Evolutionary conservation across 495 filamentous ascomycete species (phyloP).

Genomic region (Penicillium argentinense): DNA sequence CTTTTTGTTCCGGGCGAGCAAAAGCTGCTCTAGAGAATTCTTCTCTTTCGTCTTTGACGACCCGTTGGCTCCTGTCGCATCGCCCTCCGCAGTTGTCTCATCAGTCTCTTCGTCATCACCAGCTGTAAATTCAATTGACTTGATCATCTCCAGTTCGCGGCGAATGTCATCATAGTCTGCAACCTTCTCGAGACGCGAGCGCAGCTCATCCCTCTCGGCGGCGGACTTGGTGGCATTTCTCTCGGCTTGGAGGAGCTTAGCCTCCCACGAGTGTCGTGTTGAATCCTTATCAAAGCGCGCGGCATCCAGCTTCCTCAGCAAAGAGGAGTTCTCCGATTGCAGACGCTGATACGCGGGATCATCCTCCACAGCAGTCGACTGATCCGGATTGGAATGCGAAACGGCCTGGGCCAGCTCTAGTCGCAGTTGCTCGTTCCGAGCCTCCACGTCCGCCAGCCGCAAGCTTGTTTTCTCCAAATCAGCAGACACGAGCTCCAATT

Average conservation of each 20-base stretch:
- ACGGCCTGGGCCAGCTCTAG: slow-evolving; percentile 86
- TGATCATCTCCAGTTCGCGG: slow-evolving; percentile 91
- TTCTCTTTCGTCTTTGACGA: slow-evolving; percentile 58
- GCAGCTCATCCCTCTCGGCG: slow-evolving; percentile 75
- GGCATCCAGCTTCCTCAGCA: slow-evolving; percentile 83
- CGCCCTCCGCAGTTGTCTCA: slow-evolving; percentile 26
- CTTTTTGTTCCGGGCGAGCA: slow-evolving; percentile 94
- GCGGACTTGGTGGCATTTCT: slow-evolving; percentile 48
- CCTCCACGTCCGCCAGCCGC: slow-evolving; percentile 86
- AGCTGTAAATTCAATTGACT: slow-evolving; percentile 93
- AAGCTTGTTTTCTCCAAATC: slow-evolving; percentile 89
- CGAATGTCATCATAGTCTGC: slow-evolving; percentile 95
- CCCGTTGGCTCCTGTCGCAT: slow-evolving; percentile 46
- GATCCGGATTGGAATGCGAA: slow-evolving; percentile 65
- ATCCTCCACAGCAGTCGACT: slow-evolving; percentile 65
- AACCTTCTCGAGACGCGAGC: slow-evolving; percentile 80
- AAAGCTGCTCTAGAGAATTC: slow-evolving; percentile 84
- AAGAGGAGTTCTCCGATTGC: slow-evolving; percentile 86
- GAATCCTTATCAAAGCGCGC: slow-evolving; percentile 78
- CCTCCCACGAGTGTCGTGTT: slow-evolving; percentile 69
- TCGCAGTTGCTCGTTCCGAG: slow-evolving; percentile 89
- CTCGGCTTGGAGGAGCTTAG: slow-evolving; percentile 56
- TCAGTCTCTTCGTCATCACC: slow-evolving; percentile 75
- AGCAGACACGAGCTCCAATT: slow-evolving; percentile 87
- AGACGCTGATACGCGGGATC: slow-evolving; percentile 84